These are phyloP conservation scores for Huntiella savannae DNA, from an alignment of 2,329 filamentous ascomycete species.

Conservation along the genomic window DNA sequence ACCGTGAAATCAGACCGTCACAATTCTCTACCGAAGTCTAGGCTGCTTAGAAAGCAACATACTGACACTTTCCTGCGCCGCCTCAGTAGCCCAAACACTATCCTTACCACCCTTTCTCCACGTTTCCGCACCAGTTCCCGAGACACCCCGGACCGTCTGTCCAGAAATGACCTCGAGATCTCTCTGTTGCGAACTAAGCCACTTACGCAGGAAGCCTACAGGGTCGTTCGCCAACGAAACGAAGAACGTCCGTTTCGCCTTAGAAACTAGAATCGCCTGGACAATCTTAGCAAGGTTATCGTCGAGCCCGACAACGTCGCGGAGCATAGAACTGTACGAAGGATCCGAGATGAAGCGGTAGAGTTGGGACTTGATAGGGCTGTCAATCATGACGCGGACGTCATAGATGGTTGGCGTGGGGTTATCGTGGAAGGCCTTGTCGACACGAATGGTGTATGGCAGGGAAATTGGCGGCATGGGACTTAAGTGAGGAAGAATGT, in stretches of 20 bases:
- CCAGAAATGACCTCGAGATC: conserved; percentile 79
- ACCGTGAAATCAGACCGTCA: too few relatives aligned
- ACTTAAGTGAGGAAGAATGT: conserved; percentile 58
- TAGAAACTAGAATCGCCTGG: conserved; percentile 65
- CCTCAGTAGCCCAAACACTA: conserved; percentile 37
- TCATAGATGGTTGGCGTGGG: conserved; percentile 77
- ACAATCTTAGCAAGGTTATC: conserved; percentile 70
- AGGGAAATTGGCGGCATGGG: conserved; percentile 68
- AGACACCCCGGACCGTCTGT: conserved; percentile 48
- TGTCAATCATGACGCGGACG: conserved; percentile 65
- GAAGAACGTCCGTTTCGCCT: conserved; percentile 82
- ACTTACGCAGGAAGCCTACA: conserved; percentile 63
- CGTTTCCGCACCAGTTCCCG: conserved; percentile 30
- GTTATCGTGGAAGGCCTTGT: conserved; percentile 59
- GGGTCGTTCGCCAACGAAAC: conserved; percentile 62
- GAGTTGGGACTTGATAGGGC: conserved; percentile 54
- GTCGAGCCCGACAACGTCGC: conserved; percentile 58
- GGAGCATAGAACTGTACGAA: conserved; percentile 50
- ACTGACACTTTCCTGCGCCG: conserved; percentile 43
- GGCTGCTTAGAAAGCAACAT: conserved; percentile 37
- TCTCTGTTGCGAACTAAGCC: conserved; percentile 78
- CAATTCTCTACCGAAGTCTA: not conserved
- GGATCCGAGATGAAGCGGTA: conserved; percentile 48
- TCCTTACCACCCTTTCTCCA: conserved; percentile 43
- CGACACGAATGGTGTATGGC: conserved; percentile 82